Evolutionary conservation across 768 basidiomycete species (phyloP).

Genomic region (Hortiboletus campestris): DNA sequence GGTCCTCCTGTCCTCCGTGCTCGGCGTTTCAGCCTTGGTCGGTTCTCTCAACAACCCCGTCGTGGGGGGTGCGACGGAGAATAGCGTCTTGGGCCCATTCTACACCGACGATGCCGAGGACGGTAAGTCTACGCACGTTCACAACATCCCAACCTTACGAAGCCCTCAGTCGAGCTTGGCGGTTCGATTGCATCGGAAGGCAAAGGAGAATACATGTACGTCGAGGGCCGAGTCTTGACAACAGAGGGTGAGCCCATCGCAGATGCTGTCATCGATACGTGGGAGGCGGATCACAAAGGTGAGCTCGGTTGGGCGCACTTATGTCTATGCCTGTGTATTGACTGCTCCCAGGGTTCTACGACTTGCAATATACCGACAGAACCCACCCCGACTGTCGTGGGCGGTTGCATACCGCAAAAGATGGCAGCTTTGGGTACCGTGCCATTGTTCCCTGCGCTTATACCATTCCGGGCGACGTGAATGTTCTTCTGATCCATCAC

Average conservation of each 20-base stretch:
- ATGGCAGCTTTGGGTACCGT: conserved; percentile 69
- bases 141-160: neutral
- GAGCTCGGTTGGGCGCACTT: conserved; percentile 30
- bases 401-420: conserved; percentile 51
- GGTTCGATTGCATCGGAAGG: conserved; percentile 84
- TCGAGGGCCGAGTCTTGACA: conserved; percentile 63
- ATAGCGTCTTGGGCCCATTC: conserved; percentile 81
- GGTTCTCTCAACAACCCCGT: conserved; percentile 72
- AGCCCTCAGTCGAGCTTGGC: conserved; percentile 54
- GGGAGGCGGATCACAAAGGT: conserved; percentile 74
- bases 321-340: neutral
- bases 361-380: conserved; percentile 54
- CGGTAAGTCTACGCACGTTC: conserved; percentile 39
- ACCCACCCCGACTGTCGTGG: conserved; percentile 72
- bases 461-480: conserved; percentile 70
- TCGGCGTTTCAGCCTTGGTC: conserved; percentile 78
- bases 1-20: conserved; percentile 79
- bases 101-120: conserved; percentile 75
- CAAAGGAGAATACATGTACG: conserved; percentile 81
- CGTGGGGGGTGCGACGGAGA: conserved; percentile 61
- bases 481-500: conserved; percentile 21
- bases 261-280: conserved; percentile 72
- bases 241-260: conserved; percentile 65
- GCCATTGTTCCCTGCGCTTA: conserved; percentile 70
- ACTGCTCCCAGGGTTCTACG: conserved; percentile 30